Evolutionary conservation across 140 eudicot species (phyloP).

Genomic region (Flaveria floridana): DNA sequence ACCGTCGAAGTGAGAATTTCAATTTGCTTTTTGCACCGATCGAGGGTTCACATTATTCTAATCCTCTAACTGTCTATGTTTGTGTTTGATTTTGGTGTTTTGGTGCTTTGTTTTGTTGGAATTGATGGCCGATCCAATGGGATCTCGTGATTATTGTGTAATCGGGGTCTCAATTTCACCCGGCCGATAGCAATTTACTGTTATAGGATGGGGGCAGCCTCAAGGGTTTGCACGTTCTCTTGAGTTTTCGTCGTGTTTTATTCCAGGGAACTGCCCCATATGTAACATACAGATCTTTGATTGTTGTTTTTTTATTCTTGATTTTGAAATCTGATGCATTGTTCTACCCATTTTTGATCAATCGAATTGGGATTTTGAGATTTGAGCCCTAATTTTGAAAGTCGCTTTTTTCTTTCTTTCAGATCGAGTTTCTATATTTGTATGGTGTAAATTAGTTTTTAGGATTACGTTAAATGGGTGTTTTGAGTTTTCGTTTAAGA

Average conservation of each 20-base stretch:
- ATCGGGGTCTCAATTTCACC: constrained; percentile 57
- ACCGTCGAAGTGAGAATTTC: constrained; percentile 13
- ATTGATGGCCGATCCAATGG: constrained; percentile 57
- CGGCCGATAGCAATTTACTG: constrained; percentile 44
- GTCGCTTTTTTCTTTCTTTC: too few species aligned
- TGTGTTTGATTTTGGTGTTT: too few species aligned
- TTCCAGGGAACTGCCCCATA: constrained; percentile 52
- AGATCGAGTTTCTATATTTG: too few species aligned
- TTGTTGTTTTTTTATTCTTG: too few species aligned
- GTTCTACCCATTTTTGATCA: too few species aligned
- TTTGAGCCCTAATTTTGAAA: too few species aligned
- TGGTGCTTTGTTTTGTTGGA: not conserved
- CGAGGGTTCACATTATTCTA: constrained; percentile 33
- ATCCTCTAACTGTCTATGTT: too few species aligned
- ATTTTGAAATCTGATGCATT: too few species aligned
- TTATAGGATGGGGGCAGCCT: constrained; percentile 37
- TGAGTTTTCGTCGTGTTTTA: constrained; percentile 36
- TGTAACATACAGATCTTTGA: constrained; percentile 14
- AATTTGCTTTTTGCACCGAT: constrained; percentile 16
- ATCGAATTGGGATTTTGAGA: too few species aligned
- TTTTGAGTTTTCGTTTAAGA: too few species aligned
- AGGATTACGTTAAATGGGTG: too few species aligned
- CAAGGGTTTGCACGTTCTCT: constrained; percentile 44
- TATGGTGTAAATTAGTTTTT: too few species aligned
- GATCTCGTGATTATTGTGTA: constrained; percentile 32